Base-by-base conservation (phyloP, 2,329 filamentous ascomycete genomes). In the Penicillium occitanis region DNA sequence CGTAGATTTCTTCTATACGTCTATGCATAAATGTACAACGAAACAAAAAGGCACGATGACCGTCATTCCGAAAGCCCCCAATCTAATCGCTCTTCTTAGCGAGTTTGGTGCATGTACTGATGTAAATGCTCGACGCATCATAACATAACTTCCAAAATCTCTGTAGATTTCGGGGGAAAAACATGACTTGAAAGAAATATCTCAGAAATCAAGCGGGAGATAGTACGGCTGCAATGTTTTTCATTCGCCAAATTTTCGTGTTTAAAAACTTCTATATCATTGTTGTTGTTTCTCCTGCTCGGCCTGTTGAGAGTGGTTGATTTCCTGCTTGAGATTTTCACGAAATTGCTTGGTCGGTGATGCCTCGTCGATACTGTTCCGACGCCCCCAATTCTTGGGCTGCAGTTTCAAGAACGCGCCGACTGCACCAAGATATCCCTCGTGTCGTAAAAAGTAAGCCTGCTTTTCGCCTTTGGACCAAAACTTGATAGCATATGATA, bases 401-500 rank as follows among this genome's bases (percentile, higher is more conserved):
- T 97, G 92, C 55, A 93, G 84, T 81, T 94, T 96, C 67, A 99
- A 82, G 76, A 99, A 99, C 0, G 95, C 95, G 1, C 95, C 95
- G 0, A 98, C 95, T 22, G 93, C 88, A 10, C 95, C 95, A 0
- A 99, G 86, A 76, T 98, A 99, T 30, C 95, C 95, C 79, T 99
- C 95, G 73, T 99, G 95, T 5, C 95, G 86, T 67, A 99, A 77
- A 77, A 99, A 99, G 77, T 97, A 98, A 0, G 95, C 95, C 79
- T 97, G 92, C 79, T 97, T 97, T 74, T 89, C 85, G 50, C 93
- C 94, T 75, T 95, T 92, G 71, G 91, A 93, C 95, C 95, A 99
- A 80, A 98, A 99, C 72, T 92, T 92, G 80, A 99, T 97, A 75
- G 94, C 95, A 75, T 97, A 99, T 64, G 91, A 93, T 10, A 99